phyloP scores from a whole-genome alignment of 495 filamentous ascomycete genomes.

The Talaromyces trachyspermus region DNA sequence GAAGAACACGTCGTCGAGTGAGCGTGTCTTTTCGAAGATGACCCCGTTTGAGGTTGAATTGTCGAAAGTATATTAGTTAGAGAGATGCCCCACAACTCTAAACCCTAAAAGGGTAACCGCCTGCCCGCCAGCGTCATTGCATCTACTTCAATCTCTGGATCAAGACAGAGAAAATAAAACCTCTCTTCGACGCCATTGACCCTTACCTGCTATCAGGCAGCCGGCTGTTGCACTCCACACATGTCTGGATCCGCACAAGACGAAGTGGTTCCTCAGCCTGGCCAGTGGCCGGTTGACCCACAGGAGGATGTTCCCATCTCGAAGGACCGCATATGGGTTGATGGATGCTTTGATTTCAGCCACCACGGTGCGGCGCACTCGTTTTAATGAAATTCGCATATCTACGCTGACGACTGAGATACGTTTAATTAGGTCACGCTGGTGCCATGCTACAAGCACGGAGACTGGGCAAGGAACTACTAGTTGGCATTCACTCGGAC shows the following conservation, averaged over 20 bases:
- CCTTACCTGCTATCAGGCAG: too few species aligned
- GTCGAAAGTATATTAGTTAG: too few species aligned
- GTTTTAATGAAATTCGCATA: too few species aligned
- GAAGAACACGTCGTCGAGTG: too few species aligned
- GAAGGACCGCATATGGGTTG: slow-evolving; percentile 85
- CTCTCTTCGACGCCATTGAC: too few species aligned
- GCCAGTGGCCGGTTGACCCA: slow-evolving; percentile 60
- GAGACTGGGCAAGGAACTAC: slow-evolving; percentile 73
- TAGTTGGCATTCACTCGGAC: slow-evolving; percentile 91
- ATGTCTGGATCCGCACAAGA: too few species aligned
- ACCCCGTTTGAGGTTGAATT: too few species aligned
- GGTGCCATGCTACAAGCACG: slow-evolving; percentile 94
- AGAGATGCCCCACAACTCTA: slow-evolving; percentile 1
- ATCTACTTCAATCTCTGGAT: neutral
- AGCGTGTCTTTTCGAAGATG: too few species aligned
- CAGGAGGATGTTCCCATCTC: slow-evolving; percentile 52
- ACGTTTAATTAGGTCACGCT: slow-evolving; percentile 62
- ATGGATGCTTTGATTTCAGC: slow-evolving; percentile 98
- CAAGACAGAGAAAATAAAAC: neutral
- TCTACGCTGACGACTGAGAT: too few species aligned
- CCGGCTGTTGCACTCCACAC: too few species aligned
- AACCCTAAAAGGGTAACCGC: neutral
- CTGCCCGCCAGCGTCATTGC: neutral
- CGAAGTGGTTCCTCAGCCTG: slow-evolving; percentile 29
- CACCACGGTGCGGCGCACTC: slow-evolving; percentile 69